Evolutionary conservation across 345 rosid genomes (phyloP).

Genomic region (Acer yangbiense): DNA sequence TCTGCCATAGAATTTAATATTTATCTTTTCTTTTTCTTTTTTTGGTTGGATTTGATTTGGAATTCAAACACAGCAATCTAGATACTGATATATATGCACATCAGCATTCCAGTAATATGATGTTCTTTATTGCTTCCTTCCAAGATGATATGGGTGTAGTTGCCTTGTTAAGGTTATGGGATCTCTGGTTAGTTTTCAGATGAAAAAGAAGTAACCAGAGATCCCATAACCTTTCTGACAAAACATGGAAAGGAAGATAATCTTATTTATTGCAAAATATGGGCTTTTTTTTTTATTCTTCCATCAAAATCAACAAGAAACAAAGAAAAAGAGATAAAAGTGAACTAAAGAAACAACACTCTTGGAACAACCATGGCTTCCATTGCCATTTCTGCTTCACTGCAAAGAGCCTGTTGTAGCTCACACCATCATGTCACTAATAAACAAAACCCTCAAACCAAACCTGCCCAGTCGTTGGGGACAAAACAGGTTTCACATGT

Average conservation of each 20-base stretch:
- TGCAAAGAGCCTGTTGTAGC: constrained; percentile 31
- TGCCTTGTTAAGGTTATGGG: background rate
- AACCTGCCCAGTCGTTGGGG: constrained; percentile 27
- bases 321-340: background rate
- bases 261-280: constrained; percentile 25
- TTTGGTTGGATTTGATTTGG: background rate
- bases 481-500: constrained; percentile 41
- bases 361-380: constrained; percentile 38
- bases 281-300: constrained; percentile 21
- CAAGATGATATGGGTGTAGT: background rate
- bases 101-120: background rate
- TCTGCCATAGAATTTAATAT: background rate
- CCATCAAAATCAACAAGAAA: background rate
- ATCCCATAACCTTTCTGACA: constrained; percentile 15
- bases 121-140: background rate
- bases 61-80: background rate
- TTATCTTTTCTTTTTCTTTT: background rate
- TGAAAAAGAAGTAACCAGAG: background rate
- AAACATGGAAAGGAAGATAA: constrained; percentile 24
- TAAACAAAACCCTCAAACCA: constrained; percentile 31
- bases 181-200: too few relatives aligned
- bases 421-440: constrained; percentile 23
- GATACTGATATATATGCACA: background rate
- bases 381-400: constrained; percentile 50
- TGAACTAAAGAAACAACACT: background rate